Evolutionary conservation across 352 stramenopile genomes (phyloP).

Genomic region (Phytopythium helicoides): DNA sequence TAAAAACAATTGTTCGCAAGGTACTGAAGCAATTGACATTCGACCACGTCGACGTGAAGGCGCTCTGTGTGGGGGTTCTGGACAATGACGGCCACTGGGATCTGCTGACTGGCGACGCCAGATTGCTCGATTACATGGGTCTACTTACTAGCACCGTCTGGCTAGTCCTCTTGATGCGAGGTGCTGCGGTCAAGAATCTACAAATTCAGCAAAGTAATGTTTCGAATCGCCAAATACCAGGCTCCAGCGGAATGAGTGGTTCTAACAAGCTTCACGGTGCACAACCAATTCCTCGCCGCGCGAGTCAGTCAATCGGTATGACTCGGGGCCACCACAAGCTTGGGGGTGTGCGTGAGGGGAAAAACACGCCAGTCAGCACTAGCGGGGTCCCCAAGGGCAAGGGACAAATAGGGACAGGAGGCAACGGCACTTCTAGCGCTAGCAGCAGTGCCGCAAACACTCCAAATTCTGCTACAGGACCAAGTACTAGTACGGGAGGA

Average conservation of each 20-base stretch:
- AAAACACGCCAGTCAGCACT: constrained; percentile 15
- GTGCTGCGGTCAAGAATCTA: constrained; percentile 80
- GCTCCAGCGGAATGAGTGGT: constrained; percentile 25
- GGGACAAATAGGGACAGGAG: constrained; percentile 13
- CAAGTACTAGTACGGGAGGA: neutral
- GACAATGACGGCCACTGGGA: constrained; percentile 78
- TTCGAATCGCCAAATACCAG: constrained; percentile 26
- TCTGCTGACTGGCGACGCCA: constrained; percentile 47
- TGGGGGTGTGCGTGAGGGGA: constrained; percentile 19
- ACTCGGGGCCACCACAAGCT: constrained; percentile 18
- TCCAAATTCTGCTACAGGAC: neutral
- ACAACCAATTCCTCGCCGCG: constrained; percentile 54
- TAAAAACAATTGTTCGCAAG: constrained; percentile 86
- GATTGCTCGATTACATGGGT: constrained; percentile 76
- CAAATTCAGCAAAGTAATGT: constrained; percentile 78
- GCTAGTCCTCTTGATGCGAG: constrained; percentile 74
- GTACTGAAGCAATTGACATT: constrained; percentile 80
- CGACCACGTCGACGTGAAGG: constrained; percentile 81
- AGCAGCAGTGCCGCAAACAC: constrained; percentile 8
- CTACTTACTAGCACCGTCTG: constrained; percentile 76
- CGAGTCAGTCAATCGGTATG: constrained; percentile 21
- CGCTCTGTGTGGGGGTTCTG: constrained; percentile 73
- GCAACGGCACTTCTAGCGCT: constrained; percentile 3
- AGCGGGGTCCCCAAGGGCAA: constrained; percentile 40
- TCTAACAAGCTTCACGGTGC: constrained; percentile 48